phyloP scores from a whole-genome alignment of 169 alveolate species.

The Plasmodium relictum region DNA sequence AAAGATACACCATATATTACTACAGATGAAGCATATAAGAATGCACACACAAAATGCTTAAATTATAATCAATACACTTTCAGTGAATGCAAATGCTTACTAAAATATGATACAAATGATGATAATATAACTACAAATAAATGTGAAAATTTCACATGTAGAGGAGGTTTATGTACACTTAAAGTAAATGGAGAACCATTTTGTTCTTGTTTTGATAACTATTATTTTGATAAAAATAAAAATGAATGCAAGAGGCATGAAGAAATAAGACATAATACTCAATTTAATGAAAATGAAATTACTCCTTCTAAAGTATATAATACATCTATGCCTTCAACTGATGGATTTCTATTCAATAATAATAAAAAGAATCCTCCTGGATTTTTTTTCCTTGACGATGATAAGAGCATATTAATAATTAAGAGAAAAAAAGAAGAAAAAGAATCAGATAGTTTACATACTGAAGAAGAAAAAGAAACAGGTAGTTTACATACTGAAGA shows the following conservation, averaged over 20 bases:
- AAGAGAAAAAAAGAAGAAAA: background rate
- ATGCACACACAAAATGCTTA: background rate
- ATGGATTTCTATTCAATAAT: background rate
- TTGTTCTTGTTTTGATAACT: slow-evolving; percentile 61
- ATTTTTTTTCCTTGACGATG: too few relatives aligned
- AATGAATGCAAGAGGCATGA: slow-evolving; percentile 46
- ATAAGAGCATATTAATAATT: background rate
- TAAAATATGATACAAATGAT: slow-evolving; percentile 20
- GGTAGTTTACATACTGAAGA: too few relatives aligned
- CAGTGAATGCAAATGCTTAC: slow-evolving; percentile 35
- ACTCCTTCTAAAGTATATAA: background rate
- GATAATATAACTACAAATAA: slow-evolving; percentile 1
- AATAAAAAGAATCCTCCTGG: too few relatives aligned
- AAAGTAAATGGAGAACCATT: slow-evolving; percentile 52
- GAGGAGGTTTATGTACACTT: slow-evolving; percentile 34
- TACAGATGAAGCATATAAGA: background rate
- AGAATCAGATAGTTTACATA: too few relatives aligned
- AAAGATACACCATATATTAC: background rate
- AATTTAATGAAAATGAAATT: background rate
- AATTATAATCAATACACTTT: background rate
- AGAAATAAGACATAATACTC: background rate
- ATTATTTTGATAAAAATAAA: slow-evolving; percentile 39
- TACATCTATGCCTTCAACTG: background rate
- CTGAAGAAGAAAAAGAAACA: too few relatives aligned
- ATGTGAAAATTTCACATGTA: slow-evolving; percentile 52